Conservation (phyloP, 2,329 filamentous ascomycete species). For the Plectosphaerella cucumerina region DNA sequence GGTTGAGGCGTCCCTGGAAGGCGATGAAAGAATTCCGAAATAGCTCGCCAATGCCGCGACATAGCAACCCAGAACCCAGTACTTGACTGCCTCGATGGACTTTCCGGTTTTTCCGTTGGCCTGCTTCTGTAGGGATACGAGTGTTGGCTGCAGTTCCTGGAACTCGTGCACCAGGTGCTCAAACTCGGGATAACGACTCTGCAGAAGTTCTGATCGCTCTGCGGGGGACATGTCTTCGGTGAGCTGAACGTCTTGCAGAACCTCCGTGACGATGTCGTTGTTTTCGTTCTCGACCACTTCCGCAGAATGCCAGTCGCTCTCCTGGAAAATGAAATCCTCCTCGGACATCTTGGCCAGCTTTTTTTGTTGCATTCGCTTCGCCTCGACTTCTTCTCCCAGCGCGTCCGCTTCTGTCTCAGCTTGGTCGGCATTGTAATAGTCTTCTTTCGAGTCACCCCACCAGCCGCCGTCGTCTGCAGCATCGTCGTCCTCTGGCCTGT, state of each 20-base stretch:
- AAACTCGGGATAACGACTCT: conserved; percentile 86
- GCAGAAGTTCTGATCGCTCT: conserved; percentile 72
- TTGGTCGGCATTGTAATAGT: conserved; percentile 88
- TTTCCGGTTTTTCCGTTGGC: conserved; percentile 47
- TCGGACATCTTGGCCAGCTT: conserved; percentile 85
- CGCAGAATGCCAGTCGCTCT: conserved; percentile 73
- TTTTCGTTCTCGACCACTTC: conserved; percentile 46
- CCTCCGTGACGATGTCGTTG: conserved; percentile 70
- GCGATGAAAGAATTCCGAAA: conserved; percentile 86
- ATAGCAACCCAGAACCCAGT: conserved; percentile 79
- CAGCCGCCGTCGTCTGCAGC: conserved; percentile 60
- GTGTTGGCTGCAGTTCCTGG: conserved; percentile 61
- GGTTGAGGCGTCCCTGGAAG: conserved; percentile 55
- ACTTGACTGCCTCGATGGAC: conserved; percentile 65
- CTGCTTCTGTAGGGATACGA: conserved; percentile 54
- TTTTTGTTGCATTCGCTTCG: conserved; percentile 83
- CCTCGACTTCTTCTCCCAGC: conserved; percentile 87
- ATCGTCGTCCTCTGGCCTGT: conserved; percentile 44
- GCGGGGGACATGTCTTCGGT: conserved; percentile 72
- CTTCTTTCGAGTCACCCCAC: conserved; percentile 84
- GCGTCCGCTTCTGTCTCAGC: conserved; percentile 65
- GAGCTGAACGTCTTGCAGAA: conserved; percentile 79
- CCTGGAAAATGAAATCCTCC: conserved; percentile 90
- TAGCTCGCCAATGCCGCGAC: conserved; percentile 87
- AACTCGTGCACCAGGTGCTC: conserved; percentile 81